Evolutionary conservation across 495 filamentous ascomycete species (phyloP), one percentile per base, ranked within the genome.

Genomic region (Hypoxylon subgilvum): DNA sequence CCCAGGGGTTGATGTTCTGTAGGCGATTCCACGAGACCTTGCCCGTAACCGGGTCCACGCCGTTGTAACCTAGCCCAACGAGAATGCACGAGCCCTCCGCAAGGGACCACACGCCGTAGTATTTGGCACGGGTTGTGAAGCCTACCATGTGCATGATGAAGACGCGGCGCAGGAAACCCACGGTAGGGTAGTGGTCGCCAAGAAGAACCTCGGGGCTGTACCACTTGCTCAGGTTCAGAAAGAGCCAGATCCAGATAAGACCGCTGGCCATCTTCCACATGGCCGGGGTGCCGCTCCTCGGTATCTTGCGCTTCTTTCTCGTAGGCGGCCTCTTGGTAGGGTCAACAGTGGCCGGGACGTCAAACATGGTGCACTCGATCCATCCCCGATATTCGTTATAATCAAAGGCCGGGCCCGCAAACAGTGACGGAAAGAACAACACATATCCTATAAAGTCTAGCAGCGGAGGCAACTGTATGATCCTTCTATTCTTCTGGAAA

Each of bases 81-180:
- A 98, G 82, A 48, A 97, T 97, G 69, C 93, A 98, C 34, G 94
- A 86, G 38, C 94, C 94, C 72, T 98, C 94, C 1, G 93, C 91
- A 57, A 98, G 73, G 41, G 82, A 83, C 94, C 94, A 98, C 1
- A 94, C 92, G 31, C 92, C 94, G 64, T 97, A 98, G 74, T 96
- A 98, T 72, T 97, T 97, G 27, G 86, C 80, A 14, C 94, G 87
- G 4, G 88, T 80, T 3, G 88, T 85, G 52, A 97, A 80, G 19
- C 86, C 86, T 23, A 96, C 79, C 84, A 94, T 88, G 67, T 97
- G 83, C 14, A 97, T 74, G 54, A 87, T 76, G 72, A 86, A 88
- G 22, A 95, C 74, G 28, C 94, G 84, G 41, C 83, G 80, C 19
- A 87, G 61, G 69, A 97, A 85, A 42, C 81, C 78, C 68, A 86